These are phyloP conservation scores for Torulaspora franciscae DNA, from an alignment of 805 yeast genomes.

Conservation along the genomic window DNA sequence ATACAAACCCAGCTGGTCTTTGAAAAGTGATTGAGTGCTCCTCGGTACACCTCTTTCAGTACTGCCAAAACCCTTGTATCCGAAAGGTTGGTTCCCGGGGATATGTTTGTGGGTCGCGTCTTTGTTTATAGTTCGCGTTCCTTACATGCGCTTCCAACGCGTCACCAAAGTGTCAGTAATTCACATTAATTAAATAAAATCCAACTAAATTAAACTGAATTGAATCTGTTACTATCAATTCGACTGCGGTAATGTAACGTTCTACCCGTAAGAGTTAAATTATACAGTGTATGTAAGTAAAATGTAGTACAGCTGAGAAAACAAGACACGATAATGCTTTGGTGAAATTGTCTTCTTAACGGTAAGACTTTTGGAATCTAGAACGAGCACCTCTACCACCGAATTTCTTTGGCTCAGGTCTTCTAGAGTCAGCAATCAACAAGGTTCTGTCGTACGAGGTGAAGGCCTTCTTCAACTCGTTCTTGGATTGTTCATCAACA, in stretches of 20 bases:
- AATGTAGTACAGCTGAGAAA: conserved; percentile 17
- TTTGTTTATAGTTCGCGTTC: not conserved
- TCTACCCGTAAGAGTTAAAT: conserved; percentile 32
- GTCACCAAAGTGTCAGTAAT: not conserved
- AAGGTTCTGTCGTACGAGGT: conserved; percentile 98
- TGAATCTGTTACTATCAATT: too few species aligned
- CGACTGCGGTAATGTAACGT: conserved; percentile 15
- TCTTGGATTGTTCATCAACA: conserved; percentile 99
- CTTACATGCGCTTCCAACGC: not conserved
- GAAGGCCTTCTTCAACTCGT: conserved; percentile 98
- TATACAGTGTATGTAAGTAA: conserved; percentile 32
- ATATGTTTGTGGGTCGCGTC: conserved; percentile 2
- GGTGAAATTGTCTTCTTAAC: conserved; percentile 76
- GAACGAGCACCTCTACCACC: conserved; percentile 99
- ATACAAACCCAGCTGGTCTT: not conserved
- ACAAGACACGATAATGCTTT: conserved; percentile 16
- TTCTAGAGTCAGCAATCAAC: conserved; percentile 98
- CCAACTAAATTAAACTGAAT: not conserved
- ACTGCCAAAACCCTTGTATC: not conserved
- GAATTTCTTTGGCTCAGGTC: conserved; percentile 99
- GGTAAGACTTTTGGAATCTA: conserved; percentile 99
- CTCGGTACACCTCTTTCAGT: not conserved
- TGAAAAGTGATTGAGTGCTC: not conserved
- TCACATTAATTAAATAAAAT: not conserved
- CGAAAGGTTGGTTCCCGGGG: not conserved